Percentiles rank a stretch among this genome's conserved stretches.
phyloP scores from a whole-genome alignment of 176 grass and related monocot species.

The Phragmites australis region DNA sequence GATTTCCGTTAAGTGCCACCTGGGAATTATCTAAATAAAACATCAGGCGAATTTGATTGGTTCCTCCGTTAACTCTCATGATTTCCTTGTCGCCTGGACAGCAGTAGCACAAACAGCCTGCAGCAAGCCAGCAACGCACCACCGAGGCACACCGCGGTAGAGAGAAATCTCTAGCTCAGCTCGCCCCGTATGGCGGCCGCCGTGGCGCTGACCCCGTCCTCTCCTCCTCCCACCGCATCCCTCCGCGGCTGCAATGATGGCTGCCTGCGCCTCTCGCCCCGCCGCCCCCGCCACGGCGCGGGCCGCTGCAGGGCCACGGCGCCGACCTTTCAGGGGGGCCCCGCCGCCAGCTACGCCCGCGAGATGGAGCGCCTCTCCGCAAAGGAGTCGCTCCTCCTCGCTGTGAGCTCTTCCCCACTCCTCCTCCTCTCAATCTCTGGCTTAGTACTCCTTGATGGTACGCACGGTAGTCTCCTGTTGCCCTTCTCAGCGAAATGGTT shows the following conservation, averaged over 20 bases:
- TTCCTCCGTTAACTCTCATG: not conserved
- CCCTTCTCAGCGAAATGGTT: not conserved
- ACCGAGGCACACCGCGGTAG: not conserved
- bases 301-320: slow-evolving; percentile 57
- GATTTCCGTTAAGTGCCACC: no score
- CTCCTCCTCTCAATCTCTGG: not conserved
- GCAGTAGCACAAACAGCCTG: not conserved
- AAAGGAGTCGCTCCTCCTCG: slow-evolving; percentile 95
- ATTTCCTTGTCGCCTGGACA: slow-evolving; percentile 13
- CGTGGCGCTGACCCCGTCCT: slow-evolving; percentile 22
- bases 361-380: slow-evolving; percentile 97
- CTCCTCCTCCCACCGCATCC: slow-evolving; percentile 10
- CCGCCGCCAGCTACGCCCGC: slow-evolving; percentile 82
- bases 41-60: not conserved
- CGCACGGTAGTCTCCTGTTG: not conserved
- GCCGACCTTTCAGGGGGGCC: slow-evolving; percentile 69
- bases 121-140: not conserved
- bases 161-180: slow-evolving; percentile 14
- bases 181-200: slow-evolving; percentile 41
- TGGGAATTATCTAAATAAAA: no score
- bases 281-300: slow-evolving; percentile 30
- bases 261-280: slow-evolving; percentile 7
- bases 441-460: not conserved
- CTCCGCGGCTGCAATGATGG: slow-evolving; percentile 11
- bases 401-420: slow-evolving; percentile 43